phyloP scores from a whole-genome alignment of 495 filamentous ascomycete species.

The Neurospora pannonica region DNA sequence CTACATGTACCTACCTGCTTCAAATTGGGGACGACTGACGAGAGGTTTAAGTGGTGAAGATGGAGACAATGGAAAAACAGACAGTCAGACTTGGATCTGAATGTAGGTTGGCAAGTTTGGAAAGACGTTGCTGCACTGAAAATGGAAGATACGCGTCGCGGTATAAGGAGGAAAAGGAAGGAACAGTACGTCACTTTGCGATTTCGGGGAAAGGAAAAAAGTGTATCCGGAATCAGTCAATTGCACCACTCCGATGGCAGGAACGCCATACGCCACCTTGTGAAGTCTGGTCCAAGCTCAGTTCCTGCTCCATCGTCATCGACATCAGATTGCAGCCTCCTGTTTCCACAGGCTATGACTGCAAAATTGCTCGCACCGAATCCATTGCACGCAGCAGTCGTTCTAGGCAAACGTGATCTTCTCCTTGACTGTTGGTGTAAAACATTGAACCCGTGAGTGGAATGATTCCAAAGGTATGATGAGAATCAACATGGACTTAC shows the following conservation, averaged over 20 bases:
- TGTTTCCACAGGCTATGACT: background rate
- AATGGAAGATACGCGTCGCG: background rate
- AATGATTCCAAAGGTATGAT: no score
- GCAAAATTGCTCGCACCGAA: background rate
- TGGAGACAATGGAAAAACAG: background rate
- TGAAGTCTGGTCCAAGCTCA: background rate
- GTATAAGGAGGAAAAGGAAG: background rate
- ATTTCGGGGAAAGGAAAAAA: background rate
- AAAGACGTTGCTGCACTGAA: no score
- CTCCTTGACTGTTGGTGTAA: no score
- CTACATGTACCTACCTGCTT: background rate
- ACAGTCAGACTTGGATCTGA: no score
- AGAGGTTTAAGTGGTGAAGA: background rate
- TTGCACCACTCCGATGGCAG: background rate
- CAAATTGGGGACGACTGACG: no score
- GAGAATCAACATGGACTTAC: no score
- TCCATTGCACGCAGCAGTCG: no score
- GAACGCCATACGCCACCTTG: background rate
- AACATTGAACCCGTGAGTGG: no score
- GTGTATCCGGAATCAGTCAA: background rate
- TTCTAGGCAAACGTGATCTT: no score
- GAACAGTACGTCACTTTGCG: background rate
- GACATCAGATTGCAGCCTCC: background rate
- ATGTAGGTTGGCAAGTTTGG: no score
- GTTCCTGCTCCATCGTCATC: background rate